Percentiles rank a stretch among this genome's conserved stretches.
Evolutionary conservation across 2,329 filamentous ascomycete genomes (phyloP).

Genomic region (Dothidotthia symphoricarpi): DNA sequence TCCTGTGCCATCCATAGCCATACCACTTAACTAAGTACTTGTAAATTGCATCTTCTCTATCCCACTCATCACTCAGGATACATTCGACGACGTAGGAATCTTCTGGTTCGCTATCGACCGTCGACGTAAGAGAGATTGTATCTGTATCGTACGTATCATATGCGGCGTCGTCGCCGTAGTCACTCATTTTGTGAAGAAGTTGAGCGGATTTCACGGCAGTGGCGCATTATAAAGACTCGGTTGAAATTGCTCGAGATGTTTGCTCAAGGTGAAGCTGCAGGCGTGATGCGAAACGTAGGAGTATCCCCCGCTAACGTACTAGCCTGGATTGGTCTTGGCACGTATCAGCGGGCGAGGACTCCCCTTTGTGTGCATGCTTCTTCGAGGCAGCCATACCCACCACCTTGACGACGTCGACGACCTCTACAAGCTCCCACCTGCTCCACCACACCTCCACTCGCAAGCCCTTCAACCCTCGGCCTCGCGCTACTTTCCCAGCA

Average conservation of each 20-base stretch:
- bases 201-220: neutral
- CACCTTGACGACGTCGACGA: conserved; percentile 6
- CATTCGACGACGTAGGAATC: conserved; percentile 19
- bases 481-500: conserved; percentile 7
- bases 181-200: conserved; percentile 5
- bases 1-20: conserved; percentile 52
- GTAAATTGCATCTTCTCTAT: conserved; percentile 42
- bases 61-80: conserved; percentile 41
- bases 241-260: too few relatives aligned
- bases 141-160: conserved; percentile 34
- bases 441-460: neutral
- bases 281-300: too few relatives aligned
- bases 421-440: conserved; percentile 1
- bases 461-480: neutral
- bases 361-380: conserved; percentile 8
- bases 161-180: conserved; percentile 5
- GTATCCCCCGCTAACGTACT: neutral
- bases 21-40: conserved; percentile 65
- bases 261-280: too few relatives aligned
- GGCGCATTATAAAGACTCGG: too few relatives aligned
- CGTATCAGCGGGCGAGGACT: neutral
- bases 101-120: conserved; percentile 22
- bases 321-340: conserved; percentile 8
- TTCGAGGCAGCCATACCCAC: conserved; percentile 23
- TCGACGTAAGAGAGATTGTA: conserved; percentile 60